These are phyloP conservation scores for Clarireedia homoeocarpa DNA, from an alignment of 2,329 filamentous ascomycete species.

Conservation along the genomic window DNA sequence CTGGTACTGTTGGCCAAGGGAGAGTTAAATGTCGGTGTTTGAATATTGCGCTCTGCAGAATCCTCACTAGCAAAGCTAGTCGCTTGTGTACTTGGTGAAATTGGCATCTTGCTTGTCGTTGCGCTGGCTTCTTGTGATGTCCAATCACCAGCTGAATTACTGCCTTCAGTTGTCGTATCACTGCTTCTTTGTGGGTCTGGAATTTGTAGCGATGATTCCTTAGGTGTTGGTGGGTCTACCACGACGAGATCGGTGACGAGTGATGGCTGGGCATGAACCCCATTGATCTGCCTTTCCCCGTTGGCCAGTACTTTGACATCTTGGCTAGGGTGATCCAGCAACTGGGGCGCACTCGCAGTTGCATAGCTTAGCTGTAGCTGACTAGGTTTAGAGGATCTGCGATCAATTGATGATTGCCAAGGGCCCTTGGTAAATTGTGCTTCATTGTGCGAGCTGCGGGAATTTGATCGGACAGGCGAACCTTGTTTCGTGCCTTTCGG, in stretches of 20 bases:
- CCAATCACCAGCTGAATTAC: slow-evolving; percentile 51
- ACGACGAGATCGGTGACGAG: slow-evolving; percentile 24
- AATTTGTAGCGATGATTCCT: slow-evolving; percentile 8
- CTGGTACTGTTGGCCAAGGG: slow-evolving; percentile 26
- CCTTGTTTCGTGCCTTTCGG: slow-evolving; percentile 9
- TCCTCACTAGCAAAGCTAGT: slow-evolving; percentile 56
- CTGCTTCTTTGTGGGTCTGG: slow-evolving; percentile 43
- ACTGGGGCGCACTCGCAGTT: slow-evolving; percentile 18
- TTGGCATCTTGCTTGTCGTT: slow-evolving; percentile 54
- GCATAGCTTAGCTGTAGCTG: slow-evolving; percentile 27
- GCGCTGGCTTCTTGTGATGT: slow-evolving; percentile 55
- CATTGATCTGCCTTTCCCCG: slow-evolving; percentile 10
- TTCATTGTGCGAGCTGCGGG: neutral
- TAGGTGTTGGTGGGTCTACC: slow-evolving; percentile 17
- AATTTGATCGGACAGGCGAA: slow-evolving; percentile 13
- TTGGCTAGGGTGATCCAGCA: slow-evolving; percentile 13
- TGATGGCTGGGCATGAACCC: slow-evolving; percentile 14
- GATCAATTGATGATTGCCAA: slow-evolving; percentile 18
- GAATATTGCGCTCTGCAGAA: slow-evolving; percentile 10
- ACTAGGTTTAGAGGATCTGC: slow-evolving; percentile 25
- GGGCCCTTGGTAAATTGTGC: neutral
- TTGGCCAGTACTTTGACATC: slow-evolving; percentile 5
- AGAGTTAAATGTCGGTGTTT: slow-evolving; percentile 13
- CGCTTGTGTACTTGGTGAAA: slow-evolving; percentile 57
- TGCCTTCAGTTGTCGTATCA: slow-evolving; percentile 54